A percentile compares a stretch with the other conserved stretches of the same genome.
These are phyloP conservation scores for Tubosaeta sp. DNA, from an alignment of 768 basidiomycete genomes.

Conservation along the genomic window DNA sequence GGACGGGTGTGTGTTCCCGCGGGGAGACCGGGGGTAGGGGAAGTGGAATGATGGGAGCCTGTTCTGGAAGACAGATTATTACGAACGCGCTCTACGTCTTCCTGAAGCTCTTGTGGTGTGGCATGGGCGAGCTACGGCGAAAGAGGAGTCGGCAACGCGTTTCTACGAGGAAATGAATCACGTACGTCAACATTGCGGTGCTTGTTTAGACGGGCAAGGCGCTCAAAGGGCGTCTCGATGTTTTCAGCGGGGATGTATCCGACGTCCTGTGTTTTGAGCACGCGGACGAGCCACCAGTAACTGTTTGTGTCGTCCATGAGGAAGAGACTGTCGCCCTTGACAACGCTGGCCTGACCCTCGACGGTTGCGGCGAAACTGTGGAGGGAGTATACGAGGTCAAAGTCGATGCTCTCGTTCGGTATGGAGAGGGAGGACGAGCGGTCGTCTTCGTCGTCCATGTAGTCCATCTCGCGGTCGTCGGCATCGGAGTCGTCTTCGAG, in stretches of 20 bases:
- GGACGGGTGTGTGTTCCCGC: slow-evolving; percentile 19
- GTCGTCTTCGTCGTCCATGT: slow-evolving; percentile 72
- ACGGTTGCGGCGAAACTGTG: slow-evolving; percentile 98
- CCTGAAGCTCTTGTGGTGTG: slow-evolving; percentile 51
- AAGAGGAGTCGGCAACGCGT: not conserved
- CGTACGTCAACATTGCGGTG: slow-evolving; percentile 95
- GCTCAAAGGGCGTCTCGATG: slow-evolving; percentile 97
- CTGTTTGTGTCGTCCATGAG: slow-evolving; percentile 98
- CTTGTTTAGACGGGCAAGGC: slow-evolving; percentile 92
- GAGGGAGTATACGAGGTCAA: slow-evolving; percentile 87
- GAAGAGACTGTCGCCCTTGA: slow-evolving; percentile 95
- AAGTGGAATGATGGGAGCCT: slow-evolving; percentile 48
- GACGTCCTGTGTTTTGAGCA: slow-evolving; percentile 97
- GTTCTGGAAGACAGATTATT: slow-evolving; percentile 46
- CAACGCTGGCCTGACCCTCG: slow-evolving; percentile 97
- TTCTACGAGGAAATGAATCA: slow-evolving; percentile 8
- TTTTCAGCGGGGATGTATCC: slow-evolving; percentile 99
- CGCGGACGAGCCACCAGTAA: slow-evolving; percentile 99
- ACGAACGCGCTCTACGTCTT: slow-evolving; percentile 53
- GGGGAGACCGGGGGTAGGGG: slow-evolving; percentile 38
- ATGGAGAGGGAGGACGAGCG: slow-evolving; percentile 80
- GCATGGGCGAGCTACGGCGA: slow-evolving; percentile 29
- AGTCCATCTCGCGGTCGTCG: slow-evolving; percentile 63
- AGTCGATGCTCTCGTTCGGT: slow-evolving; percentile 90
- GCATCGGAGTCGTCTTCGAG: slow-evolving; percentile 81